Base-by-base conservation (phyloP, 2,329 filamentous ascomycete species). In the Dactylellina drechsleri region DNA sequence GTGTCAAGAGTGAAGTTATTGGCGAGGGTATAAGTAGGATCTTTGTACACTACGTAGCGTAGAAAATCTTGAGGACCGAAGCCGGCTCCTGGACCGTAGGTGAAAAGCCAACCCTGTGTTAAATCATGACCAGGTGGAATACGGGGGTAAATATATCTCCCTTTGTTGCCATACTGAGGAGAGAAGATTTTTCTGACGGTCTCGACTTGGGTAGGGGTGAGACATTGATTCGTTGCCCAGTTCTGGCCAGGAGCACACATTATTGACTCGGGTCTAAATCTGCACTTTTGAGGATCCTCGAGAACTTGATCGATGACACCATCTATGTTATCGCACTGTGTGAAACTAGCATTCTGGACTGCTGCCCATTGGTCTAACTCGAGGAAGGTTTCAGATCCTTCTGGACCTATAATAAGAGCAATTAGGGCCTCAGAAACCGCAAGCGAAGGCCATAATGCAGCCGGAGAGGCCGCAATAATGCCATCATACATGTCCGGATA, bases 321-420 rank as follows among this genome's bases (percentile, higher is more conserved):
- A 76, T 87, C 85, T 6, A 85, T 79, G 1, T 77, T 77, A 74
- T 87, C 85, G 77, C 85, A 87, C 78, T 86, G 85, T 10, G 81
- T 80, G 36, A 86, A 53, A 8, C 82, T 80, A 64, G 82, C 82
- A 0, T 80, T 58, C 26, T 82, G 80, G 7, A 82, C 80, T 4
- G 81, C 67, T 1, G 68, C 67, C 80, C 81, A 83, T 62, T 80
- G 75, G 1, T 77, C 77, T 2, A 77, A 50, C 0, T 79, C 77
- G 4, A 82, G 77, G 16, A 18, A 72, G n/a, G 67, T 72, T 1
- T 59, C 53, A 28, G 59, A 52, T 13, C 53, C 67, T 26, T 31
- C 12, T 12, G 60, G 15, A 4, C 82, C 82, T n/a, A 82, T 77
- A 16, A 54, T 16, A 2, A 16, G n/a, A 10, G 43, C 43, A 12